Evolutionary conservation across 129 eudicot species (phyloP).

Genomic region (Silybum marianum): DNA sequence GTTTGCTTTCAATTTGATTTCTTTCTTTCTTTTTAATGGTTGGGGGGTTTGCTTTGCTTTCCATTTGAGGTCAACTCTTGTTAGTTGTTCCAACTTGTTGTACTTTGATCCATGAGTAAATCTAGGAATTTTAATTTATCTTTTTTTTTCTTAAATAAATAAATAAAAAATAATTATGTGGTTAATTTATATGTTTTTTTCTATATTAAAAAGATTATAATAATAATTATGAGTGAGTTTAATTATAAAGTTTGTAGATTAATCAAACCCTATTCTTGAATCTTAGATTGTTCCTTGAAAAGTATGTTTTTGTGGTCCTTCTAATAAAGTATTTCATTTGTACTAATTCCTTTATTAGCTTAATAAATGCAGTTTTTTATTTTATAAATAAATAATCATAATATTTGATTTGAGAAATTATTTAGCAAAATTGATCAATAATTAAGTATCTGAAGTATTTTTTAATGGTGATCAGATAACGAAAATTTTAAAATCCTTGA

Average conservation of each 20-base stretch:
- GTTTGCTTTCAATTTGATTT: neutral
- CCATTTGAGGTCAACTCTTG: constrained; percentile 20
- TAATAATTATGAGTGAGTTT: neutral
- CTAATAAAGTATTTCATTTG: neutral
- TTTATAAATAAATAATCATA: neutral
- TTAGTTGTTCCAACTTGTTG: constrained; percentile 21
- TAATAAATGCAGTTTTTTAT: neutral
- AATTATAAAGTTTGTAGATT: neutral
- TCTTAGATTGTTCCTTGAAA: neutral
- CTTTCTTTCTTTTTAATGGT: neutral
- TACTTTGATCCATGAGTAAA: constrained; percentile 23
- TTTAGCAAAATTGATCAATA: neutral
- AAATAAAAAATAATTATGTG: neutral
- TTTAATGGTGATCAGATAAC: too few species aligned
- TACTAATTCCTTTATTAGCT: neutral
- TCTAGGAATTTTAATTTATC: neutral
- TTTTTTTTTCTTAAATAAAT: neutral
- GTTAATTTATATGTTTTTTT: neutral
- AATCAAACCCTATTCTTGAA: neutral
- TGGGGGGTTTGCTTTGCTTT: constrained; percentile 1
- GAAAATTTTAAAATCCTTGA: too few species aligned
- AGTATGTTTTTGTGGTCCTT: neutral
- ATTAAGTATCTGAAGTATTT: neutral
- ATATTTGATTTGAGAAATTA: neutral
- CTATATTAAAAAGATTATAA: too few species aligned